phyloP scores from a whole-genome alignment of 306 rosid species.

The Pyrus betulifolia region DNA sequence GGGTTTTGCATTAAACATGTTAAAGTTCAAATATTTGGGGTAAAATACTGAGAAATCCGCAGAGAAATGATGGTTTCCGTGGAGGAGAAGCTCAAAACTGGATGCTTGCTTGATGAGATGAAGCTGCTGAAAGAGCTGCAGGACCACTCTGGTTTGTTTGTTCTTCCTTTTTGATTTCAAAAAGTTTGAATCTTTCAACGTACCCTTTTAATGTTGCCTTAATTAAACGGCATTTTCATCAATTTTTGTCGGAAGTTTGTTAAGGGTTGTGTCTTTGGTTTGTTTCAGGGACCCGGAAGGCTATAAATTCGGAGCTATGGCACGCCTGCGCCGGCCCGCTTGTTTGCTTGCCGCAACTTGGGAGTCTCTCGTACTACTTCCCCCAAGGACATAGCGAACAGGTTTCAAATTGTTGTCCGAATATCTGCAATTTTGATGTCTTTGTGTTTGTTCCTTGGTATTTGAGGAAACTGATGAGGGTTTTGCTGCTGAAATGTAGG shows the following conservation, averaged over 20 bases:
- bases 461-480: constrained; percentile 8
- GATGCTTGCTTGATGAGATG: constrained; percentile 68
- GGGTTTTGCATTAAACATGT: constrained; percentile 30
- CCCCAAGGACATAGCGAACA: constrained; percentile 99
- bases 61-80: constrained; percentile 42
- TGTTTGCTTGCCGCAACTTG: constrained; percentile 78
- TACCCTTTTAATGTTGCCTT: neutral
- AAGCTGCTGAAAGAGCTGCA: constrained; percentile 84
- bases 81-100: constrained; percentile 57
- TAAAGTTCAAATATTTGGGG: constrained; percentile 22
- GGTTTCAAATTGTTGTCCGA: constrained; percentile 27
- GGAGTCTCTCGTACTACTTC: constrained; percentile 80
- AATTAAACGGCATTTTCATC: neutral
- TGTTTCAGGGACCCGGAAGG: constrained; percentile 59
- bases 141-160: constrained; percentile 64
- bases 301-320: constrained; percentile 87
- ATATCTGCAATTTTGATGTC: neutral
- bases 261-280: neutral
- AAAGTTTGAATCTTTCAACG: neutral
- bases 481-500: constrained; percentile 35
- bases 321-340: constrained; percentile 99
- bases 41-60: neutral
- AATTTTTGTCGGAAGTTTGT: neutral
- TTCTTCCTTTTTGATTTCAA: neutral
- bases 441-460: neutral